phyloP scores from a whole-genome alignment of 2,329 filamentous ascomycete genomes.

The Ambrosiella xylebori region DNA sequence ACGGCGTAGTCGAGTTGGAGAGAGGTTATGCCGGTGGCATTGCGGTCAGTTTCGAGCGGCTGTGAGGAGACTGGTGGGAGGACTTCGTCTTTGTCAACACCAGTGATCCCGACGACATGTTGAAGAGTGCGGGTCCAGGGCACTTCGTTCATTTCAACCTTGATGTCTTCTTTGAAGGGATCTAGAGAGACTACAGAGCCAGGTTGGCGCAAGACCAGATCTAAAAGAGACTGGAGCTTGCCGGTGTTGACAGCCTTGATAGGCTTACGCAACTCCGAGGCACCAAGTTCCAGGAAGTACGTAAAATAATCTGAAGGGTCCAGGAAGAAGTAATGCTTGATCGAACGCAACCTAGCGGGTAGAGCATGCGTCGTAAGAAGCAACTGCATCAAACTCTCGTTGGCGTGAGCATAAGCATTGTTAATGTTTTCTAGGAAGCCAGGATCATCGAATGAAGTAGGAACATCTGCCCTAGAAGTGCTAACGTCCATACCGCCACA shows the following conservation, averaged over 20 bases:
- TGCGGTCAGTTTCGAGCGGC: slow-evolving; percentile 62
- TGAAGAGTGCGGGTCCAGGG: slow-evolving; percentile 87
- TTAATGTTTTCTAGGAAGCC: slow-evolving; percentile 94
- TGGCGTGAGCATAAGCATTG: slow-evolving; percentile 84
- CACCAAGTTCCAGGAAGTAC: slow-evolving; percentile 84
- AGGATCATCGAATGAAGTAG: slow-evolving; percentile 76
- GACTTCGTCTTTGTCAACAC: slow-evolving; percentile 76
- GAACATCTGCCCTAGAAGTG: slow-evolving; percentile 75
- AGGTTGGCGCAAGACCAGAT: slow-evolving; percentile 87
- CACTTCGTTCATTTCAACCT: slow-evolving; percentile 91
- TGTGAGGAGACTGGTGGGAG: slow-evolving; percentile 55
- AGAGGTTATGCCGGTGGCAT: slow-evolving; percentile 78
- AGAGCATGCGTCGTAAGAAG: slow-evolving; percentile 85
- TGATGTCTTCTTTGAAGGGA: slow-evolving; percentile 96
- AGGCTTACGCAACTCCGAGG: slow-evolving; percentile 78
- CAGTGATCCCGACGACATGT: slow-evolving; percentile 90
- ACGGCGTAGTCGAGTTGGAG: slow-evolving; percentile 88
- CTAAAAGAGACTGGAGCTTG: slow-evolving; percentile 89
- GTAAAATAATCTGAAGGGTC: slow-evolving; percentile 96
- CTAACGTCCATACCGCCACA: slow-evolving; percentile 91
- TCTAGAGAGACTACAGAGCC: slow-evolving; percentile 87
- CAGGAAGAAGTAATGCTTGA: slow-evolving; percentile 99
- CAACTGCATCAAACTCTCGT: slow-evolving; percentile 78
- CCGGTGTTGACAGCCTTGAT: slow-evolving; percentile 76
- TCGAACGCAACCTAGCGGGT: slow-evolving; percentile 66